Evolutionary conservation across 148 eudicot genomes (phyloP), one percentile per base, ranked within the genome.

Genomic region (Polygonum aviculare): DNA sequence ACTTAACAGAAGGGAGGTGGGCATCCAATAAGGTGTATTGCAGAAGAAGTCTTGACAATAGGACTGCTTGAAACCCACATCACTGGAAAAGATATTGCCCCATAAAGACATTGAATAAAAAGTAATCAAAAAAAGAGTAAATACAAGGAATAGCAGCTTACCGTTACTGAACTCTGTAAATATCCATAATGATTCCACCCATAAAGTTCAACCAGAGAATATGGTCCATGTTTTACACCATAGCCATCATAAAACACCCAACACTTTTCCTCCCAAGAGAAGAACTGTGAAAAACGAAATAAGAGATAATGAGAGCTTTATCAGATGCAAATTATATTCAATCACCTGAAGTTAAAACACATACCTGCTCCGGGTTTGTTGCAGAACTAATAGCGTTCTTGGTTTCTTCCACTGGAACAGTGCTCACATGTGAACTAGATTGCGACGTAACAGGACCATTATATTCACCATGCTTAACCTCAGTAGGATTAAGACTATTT

Each of bases 131-230:
- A 48, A 21, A 21, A 70, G 18, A 71, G 74, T 45, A 41, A 39
- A 71, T 40, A 52, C 26, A n/a, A 49, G 73, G 63, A 49, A 5
- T 31, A 19, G 51, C 40, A 36, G 38, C 90, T 89, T 82, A 95
- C 99, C 94, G 82, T 87, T 55, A 81, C 75, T 63, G 96, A 89
- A 79, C 78, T 80, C 7, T 79, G 86, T 67, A 92, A 80, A 82
- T 92, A 89, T 59, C 97, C 93, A 84, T 83, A 83, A 18, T 88
- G 90, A 80, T 84, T 87, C 99, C 96, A 95, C 26, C 85, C 82
- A 82, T 89, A 82, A 69, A 95, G 97, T 78, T 95, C 96, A 69
- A 83, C 74, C 79, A 92, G 94, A 81, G 97, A 83, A 87, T 92
- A 88, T 3, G 99, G 99, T 48, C 99, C 97, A 36, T 81, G 90